A percentile compares a stretch with the other conserved stretches of the same genome.
These are phyloP conservation scores for Zasmidium cellare DNA, from an alignment of 2,329 filamentous ascomycete genomes.

Conservation along the genomic window DNA sequence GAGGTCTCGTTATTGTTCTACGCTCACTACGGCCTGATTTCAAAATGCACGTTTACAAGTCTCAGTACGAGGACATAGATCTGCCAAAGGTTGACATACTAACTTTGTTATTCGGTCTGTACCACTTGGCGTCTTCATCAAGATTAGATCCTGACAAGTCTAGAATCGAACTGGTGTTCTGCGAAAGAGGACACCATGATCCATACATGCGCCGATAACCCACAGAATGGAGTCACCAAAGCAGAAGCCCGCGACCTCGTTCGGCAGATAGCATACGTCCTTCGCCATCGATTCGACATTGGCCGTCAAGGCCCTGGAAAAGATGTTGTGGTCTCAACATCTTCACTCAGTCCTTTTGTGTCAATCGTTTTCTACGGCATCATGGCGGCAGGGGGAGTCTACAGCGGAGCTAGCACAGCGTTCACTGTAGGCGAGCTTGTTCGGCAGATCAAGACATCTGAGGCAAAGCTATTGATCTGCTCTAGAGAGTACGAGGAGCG, in stretches of 20 bases:
- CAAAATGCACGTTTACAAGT: slow-evolving; percentile 9
- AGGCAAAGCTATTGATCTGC: slow-evolving; percentile 43
- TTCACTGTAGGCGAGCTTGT: slow-evolving; percentile 53
- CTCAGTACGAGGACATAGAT: slow-evolving; percentile 8
- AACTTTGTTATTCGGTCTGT: slow-evolving; percentile 40
- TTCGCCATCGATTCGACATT: slow-evolving; percentile 54
- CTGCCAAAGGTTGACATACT: slow-evolving; percentile 39
- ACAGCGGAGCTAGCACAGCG: slow-evolving; percentile 53
- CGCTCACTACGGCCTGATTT: neutral
- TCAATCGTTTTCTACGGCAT: slow-evolving; percentile 56
- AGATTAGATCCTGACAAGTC: neutral
- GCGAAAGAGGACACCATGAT: slow-evolving; percentile 53
- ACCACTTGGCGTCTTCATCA: neutral
- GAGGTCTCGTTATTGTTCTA: neutral
- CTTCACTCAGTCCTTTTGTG: slow-evolving; percentile 55
- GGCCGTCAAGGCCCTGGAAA: slow-evolving; percentile 48
- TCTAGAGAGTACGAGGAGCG: slow-evolving; percentile 50
- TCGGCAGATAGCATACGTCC: slow-evolving; percentile 54
- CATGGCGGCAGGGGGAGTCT: slow-evolving; percentile 59
- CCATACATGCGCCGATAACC: slow-evolving; percentile 58
- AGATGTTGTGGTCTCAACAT: slow-evolving; percentile 58
- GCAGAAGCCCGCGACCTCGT: slow-evolving; percentile 50
- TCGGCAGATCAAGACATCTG: slow-evolving; percentile 45
- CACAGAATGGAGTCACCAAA: slow-evolving; percentile 54
- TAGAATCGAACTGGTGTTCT: slow-evolving; percentile 20